Evolutionary conservation across 768 basidiomycete genomes (phyloP), one percentile per base, ranked within the genome.

Genomic region (Suillus occidentalis): DNA sequence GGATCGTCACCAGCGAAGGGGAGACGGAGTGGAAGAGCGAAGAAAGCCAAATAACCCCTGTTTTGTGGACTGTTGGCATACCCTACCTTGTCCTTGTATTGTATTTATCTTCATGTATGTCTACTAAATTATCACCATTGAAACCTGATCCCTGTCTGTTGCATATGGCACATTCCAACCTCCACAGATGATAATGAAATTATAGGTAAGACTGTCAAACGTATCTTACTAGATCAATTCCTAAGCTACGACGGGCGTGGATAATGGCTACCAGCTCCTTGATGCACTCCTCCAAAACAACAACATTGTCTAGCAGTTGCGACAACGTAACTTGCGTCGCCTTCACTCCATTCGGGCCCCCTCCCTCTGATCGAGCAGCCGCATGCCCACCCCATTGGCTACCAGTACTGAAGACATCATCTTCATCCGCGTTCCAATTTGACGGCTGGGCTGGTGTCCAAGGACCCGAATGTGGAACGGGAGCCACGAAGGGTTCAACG

Each of bases 241-340:
- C 95, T 61, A 96, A 77, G 76, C 88, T 89, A 66, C 92, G 81
- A 65, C 94, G 81, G 18, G 92, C 93, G 76, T 93, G 89, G 60
- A 95, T 85, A 68, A 95, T 89, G 16, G 93, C 92, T 16, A 88
- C 87, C 40, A 95, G 79, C 76, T 99, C 97, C 78, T 98, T 98
- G 72, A 98, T 90, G 66, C 89, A 91, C 76, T 98, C 97, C 77
- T 98, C 97, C 67, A 99, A 74, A 47, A 98, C 89, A 37, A 99
- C 95, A 37, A 96, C 90, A 72, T 98, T 98, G 74, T 98, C 97
- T 74, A 98, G 79, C 63, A 98, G 75, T 67, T 85, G 88, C 53
- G 93, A 95, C 61, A 99, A 80, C 9, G 91, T 94, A 34, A 96
- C 83, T 22, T 75, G 81, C 18, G 77, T 74, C 16, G 73, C 63